Percentiles rank a stretch among this genome's conserved stretches.
Evolutionary conservation across 2,329 filamentous ascomycete species (phyloP).

Genomic region (Diaporthe sp.): DNA sequence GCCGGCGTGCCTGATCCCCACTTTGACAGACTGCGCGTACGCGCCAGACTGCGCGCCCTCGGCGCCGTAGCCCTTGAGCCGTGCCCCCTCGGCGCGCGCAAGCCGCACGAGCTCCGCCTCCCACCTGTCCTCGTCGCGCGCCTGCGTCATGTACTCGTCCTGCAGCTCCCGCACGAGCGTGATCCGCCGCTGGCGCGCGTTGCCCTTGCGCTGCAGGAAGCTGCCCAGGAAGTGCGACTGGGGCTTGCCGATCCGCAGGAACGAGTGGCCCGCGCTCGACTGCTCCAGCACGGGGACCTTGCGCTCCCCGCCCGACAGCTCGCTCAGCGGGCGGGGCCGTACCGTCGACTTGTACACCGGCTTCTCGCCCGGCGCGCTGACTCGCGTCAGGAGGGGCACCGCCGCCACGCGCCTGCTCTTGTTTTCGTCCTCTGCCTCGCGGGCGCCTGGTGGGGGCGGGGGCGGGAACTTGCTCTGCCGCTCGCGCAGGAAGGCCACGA

Average conservation of each 20-base stretch:
- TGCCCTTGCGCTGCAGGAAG: conserved; percentile 64
- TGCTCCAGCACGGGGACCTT: conserved; percentile 67
- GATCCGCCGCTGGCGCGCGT: conserved; percentile 54
- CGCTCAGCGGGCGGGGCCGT: conserved; percentile 59
- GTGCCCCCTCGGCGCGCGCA: conserved; percentile 45
- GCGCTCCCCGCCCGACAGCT: conserved; percentile 60
- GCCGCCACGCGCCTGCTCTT: conserved; percentile 28
- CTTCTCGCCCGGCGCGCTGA: conserved; percentile 43
- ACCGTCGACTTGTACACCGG: conserved; percentile 59
- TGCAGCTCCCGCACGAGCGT: conserved; percentile 50
- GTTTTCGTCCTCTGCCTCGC: background rate
- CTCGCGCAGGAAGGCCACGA: conserved; percentile 54
- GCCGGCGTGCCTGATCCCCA: conserved; percentile 39
- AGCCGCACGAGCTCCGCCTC: conserved; percentile 52
- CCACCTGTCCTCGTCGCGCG: conserved; percentile 60
- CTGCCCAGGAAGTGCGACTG: conserved; percentile 70
- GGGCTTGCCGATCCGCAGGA: conserved; percentile 74
- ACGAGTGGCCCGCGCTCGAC: conserved; percentile 64
- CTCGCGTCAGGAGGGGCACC: conserved; percentile 37
- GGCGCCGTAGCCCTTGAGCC: conserved; percentile 48
- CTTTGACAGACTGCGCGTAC: conserved; percentile 43
- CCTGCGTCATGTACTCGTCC: conserved; percentile 47
- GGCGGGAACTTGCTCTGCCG: conserved; percentile 43
- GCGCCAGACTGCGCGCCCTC: conserved; percentile 38
- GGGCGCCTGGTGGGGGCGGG: conserved; percentile 45